A percentile compares a stretch with the other conserved stretches of the same genome.
Evolutionary conservation across 768 basidiomycete genomes (phyloP).

Genomic region (Kwoniella europaea): DNA sequence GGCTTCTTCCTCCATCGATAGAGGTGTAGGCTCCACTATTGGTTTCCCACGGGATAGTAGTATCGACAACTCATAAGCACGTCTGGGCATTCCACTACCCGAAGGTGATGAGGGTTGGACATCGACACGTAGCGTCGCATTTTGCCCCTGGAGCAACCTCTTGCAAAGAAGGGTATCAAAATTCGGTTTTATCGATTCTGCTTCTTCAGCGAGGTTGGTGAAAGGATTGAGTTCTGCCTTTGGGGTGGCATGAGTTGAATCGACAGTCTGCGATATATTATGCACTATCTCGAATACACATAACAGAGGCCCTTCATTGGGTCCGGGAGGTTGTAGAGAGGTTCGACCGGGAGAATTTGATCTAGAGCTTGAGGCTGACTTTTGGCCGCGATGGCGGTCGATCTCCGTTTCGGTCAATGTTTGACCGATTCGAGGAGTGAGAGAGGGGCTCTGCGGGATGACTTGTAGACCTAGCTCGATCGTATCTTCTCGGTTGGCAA

Average conservation of each 20-base stretch:
- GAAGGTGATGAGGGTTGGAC: slow-evolving; percentile 58
- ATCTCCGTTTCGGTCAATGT: slow-evolving; percentile 44
- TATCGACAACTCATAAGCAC: slow-evolving; percentile 71
- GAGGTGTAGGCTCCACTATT: slow-evolving; percentile 64
- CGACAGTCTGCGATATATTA: slow-evolving; percentile 56
- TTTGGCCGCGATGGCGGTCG: slow-evolving; percentile 21
- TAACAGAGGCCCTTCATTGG: slow-evolving; percentile 61
- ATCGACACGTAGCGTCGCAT: slow-evolving; percentile 43
- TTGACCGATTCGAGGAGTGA: slow-evolving; percentile 43
- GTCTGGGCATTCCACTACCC: slow-evolving; percentile 47
- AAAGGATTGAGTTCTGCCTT: slow-evolving; percentile 48
- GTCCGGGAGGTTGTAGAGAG: slow-evolving; percentile 44
- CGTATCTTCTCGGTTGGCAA: slow-evolving; percentile 74
- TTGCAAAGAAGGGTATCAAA: slow-evolving; percentile 50
- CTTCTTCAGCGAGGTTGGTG: slow-evolving; percentile 31
- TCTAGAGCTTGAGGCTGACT: slow-evolving; percentile 37
- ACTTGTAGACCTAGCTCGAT: slow-evolving; percentile 77
- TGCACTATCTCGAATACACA: slow-evolving; percentile 69
- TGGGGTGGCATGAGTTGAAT: slow-evolving; percentile 36
- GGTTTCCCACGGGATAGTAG: slow-evolving; percentile 62
- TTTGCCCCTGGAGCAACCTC: slow-evolving; percentile 50
- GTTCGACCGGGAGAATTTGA: slow-evolving; percentile 47
- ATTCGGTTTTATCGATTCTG: slow-evolving; percentile 40
- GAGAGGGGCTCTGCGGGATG: slow-evolving; percentile 55
- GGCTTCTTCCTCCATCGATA: slow-evolving; percentile 63